Conservation (phyloP, 306 rosid species). For the Boehmeria nivea region DNA sequence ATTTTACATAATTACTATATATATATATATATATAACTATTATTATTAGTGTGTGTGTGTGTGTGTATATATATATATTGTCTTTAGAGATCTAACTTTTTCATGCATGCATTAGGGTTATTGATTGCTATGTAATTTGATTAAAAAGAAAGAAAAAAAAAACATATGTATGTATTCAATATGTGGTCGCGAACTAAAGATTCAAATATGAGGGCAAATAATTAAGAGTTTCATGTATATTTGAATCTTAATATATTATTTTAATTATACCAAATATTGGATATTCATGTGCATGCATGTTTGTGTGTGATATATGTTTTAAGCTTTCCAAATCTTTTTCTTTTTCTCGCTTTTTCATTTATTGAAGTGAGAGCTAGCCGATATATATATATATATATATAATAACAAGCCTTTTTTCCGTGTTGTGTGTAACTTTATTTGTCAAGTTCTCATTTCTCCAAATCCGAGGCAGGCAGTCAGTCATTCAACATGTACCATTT, state of each 20-base stretch:
- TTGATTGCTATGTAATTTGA: too few species aligned
- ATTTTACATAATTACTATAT: neutral
- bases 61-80: neutral
- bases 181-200: too few species aligned
- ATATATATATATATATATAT: neutral
- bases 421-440: conserved; percentile 3
- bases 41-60: too few species aligned
- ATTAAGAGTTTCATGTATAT: neutral
- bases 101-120: neutral
- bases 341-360: conserved; percentile 27
- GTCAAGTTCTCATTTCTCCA: conserved; percentile 1
- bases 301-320: neutral
- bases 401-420: conserved; percentile 24
- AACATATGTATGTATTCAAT: too few species aligned
- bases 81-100: neutral
- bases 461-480: conserved; percentile 19
- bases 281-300: neutral
- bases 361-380: conserved; percentile 19
- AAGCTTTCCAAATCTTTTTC: conserved; percentile 19
- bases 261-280: neutral
- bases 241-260: too few species aligned
- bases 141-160: too few species aligned
- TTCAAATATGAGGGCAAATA: too few species aligned
- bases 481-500: conserved; percentile 1
- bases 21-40: neutral